These are phyloP conservation scores for Coemansia sp. DNA, from an alignment of 192 early-diverging fungal species.

Conservation along the genomic window DNA sequence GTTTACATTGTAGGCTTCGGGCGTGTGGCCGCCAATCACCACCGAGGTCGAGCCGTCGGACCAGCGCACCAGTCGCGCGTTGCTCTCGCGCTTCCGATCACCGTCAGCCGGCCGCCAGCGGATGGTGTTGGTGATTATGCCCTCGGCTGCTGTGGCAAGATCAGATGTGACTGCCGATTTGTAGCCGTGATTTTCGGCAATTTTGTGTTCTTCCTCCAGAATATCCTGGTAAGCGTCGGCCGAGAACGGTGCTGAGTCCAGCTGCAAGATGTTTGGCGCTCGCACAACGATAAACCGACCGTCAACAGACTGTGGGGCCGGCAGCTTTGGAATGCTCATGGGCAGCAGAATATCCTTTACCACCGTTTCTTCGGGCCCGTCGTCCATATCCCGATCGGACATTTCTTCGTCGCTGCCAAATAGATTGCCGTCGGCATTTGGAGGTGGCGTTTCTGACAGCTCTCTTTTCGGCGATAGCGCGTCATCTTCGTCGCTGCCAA, in stretches of 20 bases:
- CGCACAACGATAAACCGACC: constrained; percentile 27
- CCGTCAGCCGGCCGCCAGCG: constrained; percentile 33
- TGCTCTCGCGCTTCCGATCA: constrained; percentile 21
- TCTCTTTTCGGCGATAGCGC: neutral
- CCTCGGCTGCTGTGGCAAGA: constrained; percentile 37
- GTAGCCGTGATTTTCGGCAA: constrained; percentile 27
- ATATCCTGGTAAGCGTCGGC: constrained; percentile 34
- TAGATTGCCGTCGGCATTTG: constrained; percentile 9
- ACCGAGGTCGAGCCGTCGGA: constrained; percentile 47
- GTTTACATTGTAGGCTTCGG: constrained; percentile 24
- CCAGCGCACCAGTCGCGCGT: constrained; percentile 50
- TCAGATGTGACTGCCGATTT: constrained; percentile 29
- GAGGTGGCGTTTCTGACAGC: neutral
- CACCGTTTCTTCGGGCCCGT: constrained; percentile 1
- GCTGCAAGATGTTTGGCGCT: constrained; percentile 45
- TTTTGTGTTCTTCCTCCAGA: constrained; percentile 32
- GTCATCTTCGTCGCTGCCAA: constrained; percentile 25
- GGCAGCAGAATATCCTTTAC: constrained; percentile 27
- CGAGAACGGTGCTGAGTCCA: constrained; percentile 38
- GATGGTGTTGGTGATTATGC: constrained; percentile 40
- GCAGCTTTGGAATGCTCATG: constrained; percentile 30
- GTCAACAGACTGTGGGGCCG: constrained; percentile 19
- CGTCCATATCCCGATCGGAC: neutral
- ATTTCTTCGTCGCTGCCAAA: constrained; percentile 25
- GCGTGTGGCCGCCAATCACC: constrained; percentile 25